Base-by-base conservation (phyloP, 768 basidiomycete genomes). In the Trametes meyenii region DNA sequence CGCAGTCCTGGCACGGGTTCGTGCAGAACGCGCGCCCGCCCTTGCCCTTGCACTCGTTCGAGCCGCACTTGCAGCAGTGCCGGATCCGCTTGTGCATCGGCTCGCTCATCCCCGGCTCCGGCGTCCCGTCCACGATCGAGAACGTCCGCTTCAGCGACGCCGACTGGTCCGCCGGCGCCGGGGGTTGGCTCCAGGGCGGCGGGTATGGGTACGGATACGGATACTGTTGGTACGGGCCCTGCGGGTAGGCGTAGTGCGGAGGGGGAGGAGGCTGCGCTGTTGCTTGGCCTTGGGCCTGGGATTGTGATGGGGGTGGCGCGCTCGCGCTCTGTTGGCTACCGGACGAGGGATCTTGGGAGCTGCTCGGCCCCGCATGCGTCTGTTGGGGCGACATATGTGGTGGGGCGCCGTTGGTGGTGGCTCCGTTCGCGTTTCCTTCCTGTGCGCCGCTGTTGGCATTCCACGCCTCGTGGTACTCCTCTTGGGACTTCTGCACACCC, bases 1-100 rank as follows among this genome's bases (percentile, higher is more conserved):
- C 88, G 70, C 91, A 93, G 72, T 93, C 90, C 75, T 90, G 88
- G 65, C 90, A 92, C 43, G 84, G 77, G 71, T 86, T 91, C 66
- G 76, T 77, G 70, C 90, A 93, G 70, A 90, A 91, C 45, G 77
- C 77, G 40, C 89, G 78, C 4, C 90, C 90, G 3, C 90, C 90
- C 66, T 92, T 92, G 50, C 90, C 90, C 70, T 92, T 92, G 72
- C 90, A 93, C 23, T 89, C 85, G 73, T 87, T 85, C 40, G 84
- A 86, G 16, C 90, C 90, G 58, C 90, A 92, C 75, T 93, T 93
- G 71, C 86, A 87, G 67, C 90, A 93, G 68, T 92, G 91, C 42
- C 90, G 86, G 45, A 84, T 84, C 2, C 91, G 81, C 70, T 89
- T 89, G 66, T 70, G 71, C 63, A 66, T 29, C 43, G 71, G 69